Evolutionary conservation across 2,329 filamentous ascomycete species (phyloP).

Genomic region (Aspergillus sp.): DNA sequence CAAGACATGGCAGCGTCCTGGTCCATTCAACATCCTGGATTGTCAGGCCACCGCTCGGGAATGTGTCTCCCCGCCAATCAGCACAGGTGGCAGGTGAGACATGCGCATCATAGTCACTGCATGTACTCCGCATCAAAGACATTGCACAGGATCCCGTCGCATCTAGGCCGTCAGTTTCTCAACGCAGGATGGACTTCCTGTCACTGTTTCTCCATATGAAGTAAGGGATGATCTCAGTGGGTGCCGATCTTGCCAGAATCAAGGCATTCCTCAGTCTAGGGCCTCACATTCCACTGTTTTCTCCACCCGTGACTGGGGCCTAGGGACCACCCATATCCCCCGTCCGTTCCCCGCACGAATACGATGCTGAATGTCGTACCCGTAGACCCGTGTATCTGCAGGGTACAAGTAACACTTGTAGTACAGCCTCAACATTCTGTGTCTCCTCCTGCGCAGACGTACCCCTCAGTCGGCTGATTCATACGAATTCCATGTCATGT

Average conservation of each 20-base stretch:
- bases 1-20: constrained; percentile 16
- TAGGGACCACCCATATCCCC: neutral
- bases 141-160: constrained; percentile 10
- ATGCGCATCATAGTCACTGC: constrained; percentile 19
- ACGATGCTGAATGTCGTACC: neutral
- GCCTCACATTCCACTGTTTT: neutral
- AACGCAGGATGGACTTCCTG: constrained; percentile 6
- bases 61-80: constrained; percentile 14
- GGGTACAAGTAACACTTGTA: neutral
- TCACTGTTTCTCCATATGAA: constrained; percentile 6
- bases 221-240: constrained; percentile 6
- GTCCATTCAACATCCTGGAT: constrained; percentile 15
- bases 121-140: constrained; percentile 16
- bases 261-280: constrained; percentile 1
- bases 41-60: constrained; percentile 14
- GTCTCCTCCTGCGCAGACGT: too few relatives aligned
- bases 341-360: neutral
- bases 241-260: constrained; percentile 4
- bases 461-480: too few relatives aligned
- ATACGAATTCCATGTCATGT: too few relatives aligned
- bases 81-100: constrained; percentile 17
- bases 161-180: constrained; percentile 6
- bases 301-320: neutral
- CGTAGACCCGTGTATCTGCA: neutral
- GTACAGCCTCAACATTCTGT: too few relatives aligned